phyloP scores from a whole-genome alignment of 345 rosid genomes.

The Eutrema yunnanense region DNA sequence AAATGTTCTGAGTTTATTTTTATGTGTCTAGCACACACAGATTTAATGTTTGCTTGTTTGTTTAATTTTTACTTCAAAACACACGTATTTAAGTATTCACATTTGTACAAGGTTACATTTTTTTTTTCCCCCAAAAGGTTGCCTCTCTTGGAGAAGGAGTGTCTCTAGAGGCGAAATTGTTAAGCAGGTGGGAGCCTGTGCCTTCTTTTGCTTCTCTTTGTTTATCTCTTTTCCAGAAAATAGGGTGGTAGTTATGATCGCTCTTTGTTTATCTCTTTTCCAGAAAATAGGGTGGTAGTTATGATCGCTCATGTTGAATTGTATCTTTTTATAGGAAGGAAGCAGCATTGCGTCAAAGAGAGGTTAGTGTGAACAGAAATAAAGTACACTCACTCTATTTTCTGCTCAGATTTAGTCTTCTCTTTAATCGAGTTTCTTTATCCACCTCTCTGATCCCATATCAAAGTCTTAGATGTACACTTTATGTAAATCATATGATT shows the following conservation, averaged over 20 bases:
- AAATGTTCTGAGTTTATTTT: neutral
- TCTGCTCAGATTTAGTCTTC: neutral
- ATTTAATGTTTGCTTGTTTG: neutral
- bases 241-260: neutral
- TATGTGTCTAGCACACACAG: neutral
- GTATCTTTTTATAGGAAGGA: slow-evolving; percentile 57
- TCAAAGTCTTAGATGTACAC: neutral
- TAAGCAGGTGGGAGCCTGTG: slow-evolving; percentile 58
- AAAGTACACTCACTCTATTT: neutral
- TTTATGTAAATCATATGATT: neutral
- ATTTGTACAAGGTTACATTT: slow-evolving; percentile 17
- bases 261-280: slow-evolving; percentile 12
- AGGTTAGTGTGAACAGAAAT: slow-evolving; percentile 40
- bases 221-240: slow-evolving; percentile 2
- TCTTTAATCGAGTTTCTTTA: neutral
- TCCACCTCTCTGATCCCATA: slow-evolving; percentile 2
- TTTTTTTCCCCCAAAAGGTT: slow-evolving; percentile 49
- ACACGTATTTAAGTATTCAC: neutral
- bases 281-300: neutral
- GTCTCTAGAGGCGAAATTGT: slow-evolving; percentile 85
- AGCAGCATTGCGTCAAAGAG: slow-evolving; percentile 86
- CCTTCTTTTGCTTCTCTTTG: slow-evolving; percentile 16
- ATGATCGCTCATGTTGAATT: slow-evolving; percentile 4
- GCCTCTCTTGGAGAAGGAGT: slow-evolving; percentile 97
- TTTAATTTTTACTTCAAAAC: neutral